Evolutionary conservation across 1,139 yeast genomes (phyloP).

Genomic region (Magnusiomyces sp.): DNA sequence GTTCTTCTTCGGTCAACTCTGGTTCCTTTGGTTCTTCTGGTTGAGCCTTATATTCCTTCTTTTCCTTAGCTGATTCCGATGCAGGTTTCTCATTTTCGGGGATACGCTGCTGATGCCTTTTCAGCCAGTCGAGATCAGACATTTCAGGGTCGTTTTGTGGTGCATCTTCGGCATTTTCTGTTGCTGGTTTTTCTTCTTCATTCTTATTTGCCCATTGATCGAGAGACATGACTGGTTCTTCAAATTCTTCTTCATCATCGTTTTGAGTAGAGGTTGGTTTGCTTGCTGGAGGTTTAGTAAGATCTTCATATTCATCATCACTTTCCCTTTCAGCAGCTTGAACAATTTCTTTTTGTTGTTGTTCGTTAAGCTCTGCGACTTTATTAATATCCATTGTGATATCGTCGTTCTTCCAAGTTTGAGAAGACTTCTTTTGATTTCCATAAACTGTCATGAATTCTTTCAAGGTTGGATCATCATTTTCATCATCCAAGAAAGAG

Average conservation of each 20-base stretch:
- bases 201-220: constrained; percentile 9
- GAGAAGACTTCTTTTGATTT: constrained; percentile 50
- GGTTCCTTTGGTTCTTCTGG: constrained; percentile 16
- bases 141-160: constrained; percentile 43
- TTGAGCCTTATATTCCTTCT: constrained; percentile 7
- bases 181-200: constrained; percentile 1
- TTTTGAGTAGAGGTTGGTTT: constrained; percentile 9
- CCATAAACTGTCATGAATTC: constrained; percentile 82
- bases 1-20: constrained; percentile 38
- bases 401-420: constrained; percentile 73
- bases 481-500: constrained; percentile 12
- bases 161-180: constrained; percentile 20
- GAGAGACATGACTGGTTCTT: constrained; percentile 18
- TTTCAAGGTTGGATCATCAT: constrained; percentile 53
- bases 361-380: constrained; percentile 13
- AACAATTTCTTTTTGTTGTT: constrained; percentile 15
- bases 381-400: constrained; percentile 36
- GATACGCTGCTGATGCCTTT: constrained; percentile 66
- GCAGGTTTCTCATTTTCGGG: constrained; percentile 36
- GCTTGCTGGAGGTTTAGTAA: constrained; percentile 2
- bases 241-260: constrained; percentile 22
- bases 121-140: constrained; percentile 86
- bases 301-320: constrained; percentile 26
- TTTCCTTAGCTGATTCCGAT: constrained; percentile 19
- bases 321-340: constrained; percentile 20